phyloP scores from a whole-genome alignment of 1,284 basidiomycete species.

The Cryptococcus sp. region DNA sequence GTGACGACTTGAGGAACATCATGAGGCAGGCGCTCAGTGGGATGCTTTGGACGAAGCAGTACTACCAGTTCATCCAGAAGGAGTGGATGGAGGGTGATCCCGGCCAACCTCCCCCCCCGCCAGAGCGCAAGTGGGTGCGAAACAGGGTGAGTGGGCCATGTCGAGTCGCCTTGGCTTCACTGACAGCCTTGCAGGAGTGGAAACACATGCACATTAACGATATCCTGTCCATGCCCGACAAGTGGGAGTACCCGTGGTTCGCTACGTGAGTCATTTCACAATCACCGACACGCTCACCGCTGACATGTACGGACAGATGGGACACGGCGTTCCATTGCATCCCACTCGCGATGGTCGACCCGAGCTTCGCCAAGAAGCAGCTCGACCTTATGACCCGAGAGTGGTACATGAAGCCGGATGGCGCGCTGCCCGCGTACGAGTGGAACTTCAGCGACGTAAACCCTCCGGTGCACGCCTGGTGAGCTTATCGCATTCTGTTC shows the following conservation, averaged over 20 bases:
- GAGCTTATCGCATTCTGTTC: background rate
- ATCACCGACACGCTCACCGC: background rate
- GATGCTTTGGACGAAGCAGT: constrained; percentile 99
- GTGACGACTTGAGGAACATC: constrained; percentile 89
- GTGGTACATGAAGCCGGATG: constrained; percentile 98
- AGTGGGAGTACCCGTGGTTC: constrained; percentile 99
- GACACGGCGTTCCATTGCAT: constrained; percentile 99
- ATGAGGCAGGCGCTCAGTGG: constrained; percentile 96
- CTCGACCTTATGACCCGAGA: constrained; percentile 92
- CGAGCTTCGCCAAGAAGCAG: constrained; percentile 94
- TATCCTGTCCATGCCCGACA: constrained; percentile 97
- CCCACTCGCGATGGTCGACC: constrained; percentile 91
- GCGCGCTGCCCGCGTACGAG: constrained; percentile 96
- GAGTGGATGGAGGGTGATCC: constrained; percentile 96
- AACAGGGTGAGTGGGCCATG: constrained; percentile 62
- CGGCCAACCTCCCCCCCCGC: constrained; percentile 88
- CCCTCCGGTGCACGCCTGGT: constrained; percentile 95
- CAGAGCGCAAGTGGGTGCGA: constrained; percentile 77
- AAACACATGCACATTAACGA: constrained; percentile 92
- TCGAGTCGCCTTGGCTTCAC: background rate
- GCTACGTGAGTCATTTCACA: constrained; percentile 56
- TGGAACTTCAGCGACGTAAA: constrained; percentile 99
- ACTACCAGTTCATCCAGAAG: constrained; percentile 91
- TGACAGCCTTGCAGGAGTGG: constrained; percentile 64
- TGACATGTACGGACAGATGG: constrained; percentile 53